Conservation (phyloP, 2,329 filamentous ascomycete species). For the Pseudocercospora pini-densiflorae region DNA sequence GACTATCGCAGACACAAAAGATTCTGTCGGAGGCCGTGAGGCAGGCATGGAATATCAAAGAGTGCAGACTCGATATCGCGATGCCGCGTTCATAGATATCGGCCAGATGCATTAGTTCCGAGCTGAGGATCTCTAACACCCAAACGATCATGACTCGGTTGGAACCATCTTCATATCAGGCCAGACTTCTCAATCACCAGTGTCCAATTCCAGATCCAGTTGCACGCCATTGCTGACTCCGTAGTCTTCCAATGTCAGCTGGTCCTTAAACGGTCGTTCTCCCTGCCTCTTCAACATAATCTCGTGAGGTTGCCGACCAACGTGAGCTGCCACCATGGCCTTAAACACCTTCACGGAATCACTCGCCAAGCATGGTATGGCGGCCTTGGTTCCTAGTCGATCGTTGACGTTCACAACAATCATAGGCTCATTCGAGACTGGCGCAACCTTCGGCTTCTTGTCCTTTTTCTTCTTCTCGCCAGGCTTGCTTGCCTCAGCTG, state of each 20-base stretch:
- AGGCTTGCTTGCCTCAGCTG: background rate
- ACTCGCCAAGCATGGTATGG: constrained; percentile 84
- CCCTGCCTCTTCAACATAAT: constrained; percentile 92
- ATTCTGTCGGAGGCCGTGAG: background rate
- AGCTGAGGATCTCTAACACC: too few relatives aligned
- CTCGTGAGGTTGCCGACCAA: constrained; percentile 87
- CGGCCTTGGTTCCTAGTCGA: constrained; percentile 91
- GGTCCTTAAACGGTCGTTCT: constrained; percentile 91
- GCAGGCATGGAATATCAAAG: background rate
- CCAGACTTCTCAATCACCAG: constrained; percentile 41
- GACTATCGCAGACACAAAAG: background rate
- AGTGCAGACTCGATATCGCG: too few relatives aligned
- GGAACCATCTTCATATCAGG: background rate
- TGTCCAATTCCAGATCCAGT: constrained; percentile 53
- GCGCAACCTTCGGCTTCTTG: constrained; percentile 25
- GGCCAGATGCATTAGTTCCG: background rate
- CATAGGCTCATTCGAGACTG: constrained; percentile 71
- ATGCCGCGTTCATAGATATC: too few relatives aligned
- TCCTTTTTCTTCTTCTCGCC: constrained; percentile 27
- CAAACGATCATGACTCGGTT: too few relatives aligned
- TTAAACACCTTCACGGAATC: constrained; percentile 89
- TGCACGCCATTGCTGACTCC: constrained; percentile 88
- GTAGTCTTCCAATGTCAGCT: constrained; percentile 86
- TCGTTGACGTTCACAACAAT: constrained; percentile 95
- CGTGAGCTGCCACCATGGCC: constrained; percentile 85